phyloP scores from a whole-genome alignment of 768 basidiomycete genomes.

The Cystofilobasidium bisporidii region DNA sequence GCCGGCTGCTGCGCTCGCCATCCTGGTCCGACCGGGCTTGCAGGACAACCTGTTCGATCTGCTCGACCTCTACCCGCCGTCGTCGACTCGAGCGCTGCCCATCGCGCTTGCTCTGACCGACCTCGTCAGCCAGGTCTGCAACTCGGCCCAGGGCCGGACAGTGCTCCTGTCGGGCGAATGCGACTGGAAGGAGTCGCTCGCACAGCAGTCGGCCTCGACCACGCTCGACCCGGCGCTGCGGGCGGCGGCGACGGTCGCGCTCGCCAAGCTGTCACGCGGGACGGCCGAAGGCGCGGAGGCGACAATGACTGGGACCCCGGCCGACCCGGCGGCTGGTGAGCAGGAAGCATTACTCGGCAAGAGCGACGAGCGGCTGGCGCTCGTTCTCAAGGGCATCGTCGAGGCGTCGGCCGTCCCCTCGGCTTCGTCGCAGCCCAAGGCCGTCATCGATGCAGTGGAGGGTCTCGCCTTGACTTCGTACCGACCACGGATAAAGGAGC shows the following conservation, averaged over 20 bases:
- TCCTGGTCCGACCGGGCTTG: slow-evolving; percentile 57
- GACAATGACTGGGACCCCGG: background rate
- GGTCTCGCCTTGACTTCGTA: slow-evolving; percentile 73
- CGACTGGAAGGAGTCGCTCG: slow-evolving; percentile 53
- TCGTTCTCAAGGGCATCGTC: slow-evolving; percentile 51
- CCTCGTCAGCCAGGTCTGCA: slow-evolving; percentile 63
- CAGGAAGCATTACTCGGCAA: slow-evolving; percentile 23
- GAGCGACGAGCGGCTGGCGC: slow-evolving; percentile 46
- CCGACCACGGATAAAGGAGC: slow-evolving; percentile 55
- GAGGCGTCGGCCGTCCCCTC: slow-evolving; percentile 20
- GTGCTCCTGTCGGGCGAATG: slow-evolving; percentile 50
- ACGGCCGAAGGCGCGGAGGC: slow-evolving; percentile 1
- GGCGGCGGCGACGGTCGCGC: slow-evolving; percentile 59
- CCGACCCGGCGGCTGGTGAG: slow-evolving; percentile 22
- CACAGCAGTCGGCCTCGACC: slow-evolving; percentile 47
- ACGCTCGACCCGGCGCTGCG: slow-evolving; percentile 47
- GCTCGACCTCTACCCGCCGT: slow-evolving; percentile 50
- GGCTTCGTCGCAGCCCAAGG: slow-evolving; percentile 40
- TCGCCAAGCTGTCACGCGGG: slow-evolving; percentile 64
- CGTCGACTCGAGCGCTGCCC: background rate
- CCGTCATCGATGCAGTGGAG: slow-evolving; percentile 61
- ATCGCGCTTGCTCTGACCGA: slow-evolving; percentile 58
- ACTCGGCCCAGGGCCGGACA: slow-evolving; percentile 61
- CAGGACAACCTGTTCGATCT: slow-evolving; percentile 59
- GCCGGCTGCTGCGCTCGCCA: slow-evolving; percentile 53